Evolutionary conservation across 2,329 filamentous ascomycete species (phyloP).

Genomic region (Cladosporium cucumerinum): DNA sequence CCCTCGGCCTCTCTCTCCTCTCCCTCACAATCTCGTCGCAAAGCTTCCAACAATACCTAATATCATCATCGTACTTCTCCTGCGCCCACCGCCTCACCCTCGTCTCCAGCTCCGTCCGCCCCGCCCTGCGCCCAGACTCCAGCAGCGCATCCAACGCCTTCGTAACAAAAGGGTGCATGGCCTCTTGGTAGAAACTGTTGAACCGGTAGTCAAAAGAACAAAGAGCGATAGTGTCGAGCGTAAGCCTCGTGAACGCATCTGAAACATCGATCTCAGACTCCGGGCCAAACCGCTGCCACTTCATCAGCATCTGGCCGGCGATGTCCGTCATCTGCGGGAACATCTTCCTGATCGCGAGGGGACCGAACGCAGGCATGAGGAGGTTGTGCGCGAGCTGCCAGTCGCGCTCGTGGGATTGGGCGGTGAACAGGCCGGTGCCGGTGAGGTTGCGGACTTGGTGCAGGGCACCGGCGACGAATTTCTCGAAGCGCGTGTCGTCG

Average conservation of each 20-base stretch:
- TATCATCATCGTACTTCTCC: slow-evolving; percentile 14
- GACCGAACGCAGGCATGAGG: slow-evolving; percentile 48
- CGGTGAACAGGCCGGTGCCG: slow-evolving; percentile 41
- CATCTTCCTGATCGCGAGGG: slow-evolving; percentile 44
- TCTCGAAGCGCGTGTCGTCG: slow-evolving; percentile 51
- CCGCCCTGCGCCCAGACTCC: neutral
- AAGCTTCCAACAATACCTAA: slow-evolving; percentile 16
- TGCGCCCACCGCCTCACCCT: neutral
- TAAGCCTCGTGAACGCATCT: slow-evolving; percentile 66
- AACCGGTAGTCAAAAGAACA: slow-evolving; percentile 69
- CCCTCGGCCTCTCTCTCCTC: slow-evolving; percentile 17
- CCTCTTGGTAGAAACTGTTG: slow-evolving; percentile 67
- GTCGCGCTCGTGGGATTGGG: slow-evolving; percentile 38
- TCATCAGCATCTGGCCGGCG: slow-evolving; percentile 12
- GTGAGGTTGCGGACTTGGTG: slow-evolving; percentile 57
- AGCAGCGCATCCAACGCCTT: neutral
- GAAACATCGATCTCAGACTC: slow-evolving; percentile 55
- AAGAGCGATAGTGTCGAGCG: slow-evolving; percentile 66
- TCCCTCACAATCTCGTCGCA: slow-evolving; percentile 19
- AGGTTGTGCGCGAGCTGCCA: slow-evolving; percentile 42
- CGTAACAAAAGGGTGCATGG: slow-evolving; percentile 64
- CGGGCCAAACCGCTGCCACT: slow-evolving; percentile 42
- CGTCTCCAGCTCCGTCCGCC: slow-evolving; percentile 1
- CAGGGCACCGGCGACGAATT: slow-evolving; percentile 52
- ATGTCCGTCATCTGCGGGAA: slow-evolving; percentile 33